A percentile compares a stretch with the other conserved stretches of the same genome.
These are phyloP conservation scores for Clitocybe nebularis DNA, from an alignment of 1,284 basidiomycete species.

Conservation along the genomic window DNA sequence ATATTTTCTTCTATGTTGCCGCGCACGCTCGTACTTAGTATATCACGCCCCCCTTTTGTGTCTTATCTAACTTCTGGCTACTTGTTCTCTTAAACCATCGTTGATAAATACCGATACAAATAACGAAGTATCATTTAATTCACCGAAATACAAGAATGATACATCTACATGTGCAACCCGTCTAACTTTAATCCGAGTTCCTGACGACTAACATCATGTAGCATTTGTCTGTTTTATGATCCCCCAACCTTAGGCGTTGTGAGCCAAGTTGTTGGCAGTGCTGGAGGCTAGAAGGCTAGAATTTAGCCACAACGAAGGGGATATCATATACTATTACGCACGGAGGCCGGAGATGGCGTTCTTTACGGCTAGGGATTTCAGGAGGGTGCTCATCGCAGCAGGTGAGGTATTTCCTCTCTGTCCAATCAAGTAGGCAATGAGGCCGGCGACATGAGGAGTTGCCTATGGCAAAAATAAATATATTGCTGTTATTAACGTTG, in stretches of 20 bases:
- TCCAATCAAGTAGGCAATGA: slow-evolving; percentile 31
- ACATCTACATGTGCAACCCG: slow-evolving; percentile 10
- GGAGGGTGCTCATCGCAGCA: slow-evolving; percentile 20
- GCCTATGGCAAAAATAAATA: not conserved
- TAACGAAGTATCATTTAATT: slow-evolving; percentile 20
- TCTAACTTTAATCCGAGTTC: too few species aligned
- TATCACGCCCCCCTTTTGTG: slow-evolving; percentile 17
- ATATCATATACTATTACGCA: slow-evolving; percentile 12
- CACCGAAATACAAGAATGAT: slow-evolving; percentile 13
- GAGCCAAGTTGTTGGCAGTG: not conserved
- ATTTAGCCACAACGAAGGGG: not conserved
- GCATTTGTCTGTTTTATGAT: too few species aligned
- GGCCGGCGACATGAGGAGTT: slow-evolving; percentile 28
- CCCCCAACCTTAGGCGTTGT: not conserved
- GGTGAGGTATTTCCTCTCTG: slow-evolving; percentile 26
- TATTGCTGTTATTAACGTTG: not conserved
- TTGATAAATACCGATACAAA: slow-evolving; percentile 15
- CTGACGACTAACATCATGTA: too few species aligned
- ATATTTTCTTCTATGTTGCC: slow-evolving; percentile 15
- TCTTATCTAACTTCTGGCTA: slow-evolving; percentile 18
- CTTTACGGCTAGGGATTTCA: slow-evolving; percentile 22
- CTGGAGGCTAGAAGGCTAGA: not conserved
- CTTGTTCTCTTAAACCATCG: slow-evolving; percentile 6
- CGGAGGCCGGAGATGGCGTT: slow-evolving; percentile 25
- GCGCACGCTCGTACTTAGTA: slow-evolving; percentile 8